Conservation (phyloP, 2,329 filamentous ascomycete species). For the Colletotrichum simmondsii region DNA sequence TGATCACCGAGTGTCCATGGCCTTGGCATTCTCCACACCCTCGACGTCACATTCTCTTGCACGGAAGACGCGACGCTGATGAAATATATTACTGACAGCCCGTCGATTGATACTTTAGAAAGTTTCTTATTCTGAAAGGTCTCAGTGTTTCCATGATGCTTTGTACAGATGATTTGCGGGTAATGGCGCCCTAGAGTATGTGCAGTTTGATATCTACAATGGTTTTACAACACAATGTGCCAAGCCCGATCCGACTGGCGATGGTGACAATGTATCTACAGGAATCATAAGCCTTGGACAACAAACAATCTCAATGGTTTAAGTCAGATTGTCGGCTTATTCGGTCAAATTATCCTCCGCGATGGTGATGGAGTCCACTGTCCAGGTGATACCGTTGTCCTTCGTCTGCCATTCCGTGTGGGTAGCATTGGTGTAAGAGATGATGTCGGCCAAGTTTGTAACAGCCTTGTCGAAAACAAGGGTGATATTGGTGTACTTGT, state of each 20-base stretch:
- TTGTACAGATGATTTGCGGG: not conserved
- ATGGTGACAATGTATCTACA: not conserved
- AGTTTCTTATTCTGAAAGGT: not conserved
- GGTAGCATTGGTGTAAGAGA: slow-evolving; percentile 22
- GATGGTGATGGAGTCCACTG: slow-evolving; percentile 14
- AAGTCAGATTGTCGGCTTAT: not conserved
- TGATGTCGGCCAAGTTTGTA: not conserved
- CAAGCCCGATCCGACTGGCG: not conserved
- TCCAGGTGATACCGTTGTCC: slow-evolving; percentile 24
- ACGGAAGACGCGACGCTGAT: not conserved
- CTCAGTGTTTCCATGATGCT: not conserved
- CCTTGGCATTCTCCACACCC: not conserved
- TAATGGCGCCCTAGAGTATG: not conserved
- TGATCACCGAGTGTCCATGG: not conserved
- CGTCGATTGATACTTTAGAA: not conserved
- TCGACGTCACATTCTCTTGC: not conserved
- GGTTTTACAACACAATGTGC: not conserved
- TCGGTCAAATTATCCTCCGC: slow-evolving; percentile 20
- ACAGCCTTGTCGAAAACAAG: slow-evolving; percentile 23
- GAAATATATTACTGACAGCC: not conserved
- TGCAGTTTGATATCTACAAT: not conserved
- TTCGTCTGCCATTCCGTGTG: slow-evolving; percentile 20
- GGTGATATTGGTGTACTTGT: slow-evolving; percentile 21
- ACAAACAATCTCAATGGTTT: not conserved
- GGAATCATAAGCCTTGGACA: not conserved